These are phyloP conservation scores for Pachyrhizus erosus DNA, from an alignment of 306 rosid species.

Conservation along the genomic window DNA sequence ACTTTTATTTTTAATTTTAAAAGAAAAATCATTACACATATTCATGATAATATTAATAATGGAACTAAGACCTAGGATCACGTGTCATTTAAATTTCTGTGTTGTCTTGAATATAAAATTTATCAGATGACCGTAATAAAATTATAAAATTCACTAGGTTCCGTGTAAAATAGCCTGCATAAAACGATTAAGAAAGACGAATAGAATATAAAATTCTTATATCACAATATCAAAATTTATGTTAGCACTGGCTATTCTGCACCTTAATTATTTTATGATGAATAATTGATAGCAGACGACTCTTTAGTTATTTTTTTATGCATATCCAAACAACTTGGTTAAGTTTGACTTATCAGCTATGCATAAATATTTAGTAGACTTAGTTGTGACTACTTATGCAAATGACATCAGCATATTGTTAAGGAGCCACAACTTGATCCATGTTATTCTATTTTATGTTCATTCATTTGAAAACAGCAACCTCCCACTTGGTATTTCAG, in stretches of 20 bases:
- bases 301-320: neutral
- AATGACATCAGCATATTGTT: constrained; percentile 20
- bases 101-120: constrained; percentile 10
- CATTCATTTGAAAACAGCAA: constrained; percentile 7
- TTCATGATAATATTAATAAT: neutral
- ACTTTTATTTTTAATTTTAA: neutral
- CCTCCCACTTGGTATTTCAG: constrained; percentile 45
- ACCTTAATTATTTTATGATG: constrained; percentile 29
- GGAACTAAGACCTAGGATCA: constrained; percentile 15
- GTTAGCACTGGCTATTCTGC: neutral
- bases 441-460: constrained; percentile 1
- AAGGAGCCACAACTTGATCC: constrained; percentile 38
- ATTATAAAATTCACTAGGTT: neutral
- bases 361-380: neutral
- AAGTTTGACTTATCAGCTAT: constrained; percentile 9
- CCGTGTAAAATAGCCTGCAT: too few species aligned
- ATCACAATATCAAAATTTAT: neutral
- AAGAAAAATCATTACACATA: neutral
- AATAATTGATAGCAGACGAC: neutral
- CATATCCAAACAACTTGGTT: constrained; percentile 25
- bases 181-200: too few species aligned
- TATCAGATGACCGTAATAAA: neutral
- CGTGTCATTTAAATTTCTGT: neutral
- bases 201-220: too few species aligned
- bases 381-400: constrained; percentile 14